Evolutionary conservation across 495 filamentous ascomycete genomes (phyloP).

Genomic region (Massariosphaeria phaeospora): DNA sequence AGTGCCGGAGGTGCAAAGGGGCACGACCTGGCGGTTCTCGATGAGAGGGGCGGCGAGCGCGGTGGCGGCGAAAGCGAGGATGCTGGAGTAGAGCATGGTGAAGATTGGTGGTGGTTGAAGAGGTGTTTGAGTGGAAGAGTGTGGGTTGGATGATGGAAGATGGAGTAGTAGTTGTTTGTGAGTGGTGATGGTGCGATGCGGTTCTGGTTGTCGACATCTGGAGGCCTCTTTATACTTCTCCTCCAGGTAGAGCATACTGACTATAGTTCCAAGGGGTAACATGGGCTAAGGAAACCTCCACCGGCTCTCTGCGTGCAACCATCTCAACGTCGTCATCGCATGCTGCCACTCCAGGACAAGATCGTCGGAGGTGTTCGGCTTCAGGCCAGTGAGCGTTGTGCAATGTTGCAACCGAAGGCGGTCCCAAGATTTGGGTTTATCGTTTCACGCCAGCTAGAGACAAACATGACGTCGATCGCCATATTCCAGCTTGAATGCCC

Average conservation of each 20-base stretch:
- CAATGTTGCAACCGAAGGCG: background rate
- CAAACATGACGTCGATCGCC: constrained; percentile 17
- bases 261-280: constrained; percentile 1
- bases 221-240: constrained; percentile 30
- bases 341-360: background rate
- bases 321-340: constrained; percentile 21
- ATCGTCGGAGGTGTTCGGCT: constrained; percentile 7
- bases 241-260: background rate
- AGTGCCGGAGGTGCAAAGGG: constrained; percentile 29
- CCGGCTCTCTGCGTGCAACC: background rate
- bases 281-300: background rate
- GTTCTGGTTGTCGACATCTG: background rate
- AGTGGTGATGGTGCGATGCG: constrained; percentile 23
- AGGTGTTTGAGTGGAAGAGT: too few species aligned
- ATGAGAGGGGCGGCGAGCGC: constrained; percentile 36
- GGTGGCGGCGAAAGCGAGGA: constrained; percentile 38
- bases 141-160: constrained; percentile 4
- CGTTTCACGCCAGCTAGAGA: background rate
- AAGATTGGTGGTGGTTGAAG: constrained; percentile 27
- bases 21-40: constrained; percentile 24
- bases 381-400: background rate
- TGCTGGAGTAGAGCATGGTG: constrained; percentile 44
- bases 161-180: constrained; percentile 15
- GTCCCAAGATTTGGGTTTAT: constrained; percentile 10
- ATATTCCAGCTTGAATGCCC: constrained; percentile 33